phyloP scores from a whole-genome alignment of 768 basidiomycete species.

The Phaffia tasmanica region DNA sequence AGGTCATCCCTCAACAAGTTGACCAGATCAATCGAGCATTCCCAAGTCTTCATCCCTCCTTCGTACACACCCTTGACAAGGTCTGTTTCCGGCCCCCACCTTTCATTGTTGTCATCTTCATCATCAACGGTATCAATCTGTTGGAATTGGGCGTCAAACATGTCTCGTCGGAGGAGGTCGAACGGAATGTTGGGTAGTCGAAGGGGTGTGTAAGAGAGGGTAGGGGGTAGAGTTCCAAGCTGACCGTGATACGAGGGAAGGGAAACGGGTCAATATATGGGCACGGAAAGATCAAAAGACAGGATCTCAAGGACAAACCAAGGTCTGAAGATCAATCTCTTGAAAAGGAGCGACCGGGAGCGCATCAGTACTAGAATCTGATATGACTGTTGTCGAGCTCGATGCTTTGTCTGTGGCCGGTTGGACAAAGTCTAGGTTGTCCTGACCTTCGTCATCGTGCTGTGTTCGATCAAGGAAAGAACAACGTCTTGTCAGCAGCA shows the following conservation, averaged over 20 bases:
- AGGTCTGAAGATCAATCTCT: conserved; percentile 20
- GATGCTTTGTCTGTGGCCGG: conserved; percentile 1
- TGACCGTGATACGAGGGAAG: conserved; percentile 34
- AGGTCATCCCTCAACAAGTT: conserved; percentile 42
- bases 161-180: conserved; percentile 62
- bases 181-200: conserved; percentile 42
- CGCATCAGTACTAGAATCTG: background rate
- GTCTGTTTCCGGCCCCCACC: conserved; percentile 74
- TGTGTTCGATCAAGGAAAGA: background rate
- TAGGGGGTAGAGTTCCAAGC: conserved; percentile 57
- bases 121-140: conserved; percentile 39
- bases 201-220: conserved; percentile 71
- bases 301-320: conserved; percentile 12
- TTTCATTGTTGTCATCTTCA: conserved; percentile 37
- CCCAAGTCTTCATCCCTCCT: conserved; percentile 96
- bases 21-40: conserved; percentile 80
- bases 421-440: conserved; percentile 1
- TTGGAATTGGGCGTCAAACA: conserved; percentile 95
- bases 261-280: conserved; percentile 18
- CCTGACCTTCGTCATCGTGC: conserved; percentile 16
- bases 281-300: conserved; percentile 23
- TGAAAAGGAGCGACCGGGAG: conserved; percentile 8
- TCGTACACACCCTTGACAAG: conserved; percentile 87
- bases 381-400: background rate
- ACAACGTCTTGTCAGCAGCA: conserved; percentile 14